Percentiles rank a stretch among this genome's conserved stretches.
These are phyloP conservation scores for Microcyclosporella mali DNA, from an alignment of 2,329 filamentous ascomycete genomes.

Conservation along the genomic window DNA sequence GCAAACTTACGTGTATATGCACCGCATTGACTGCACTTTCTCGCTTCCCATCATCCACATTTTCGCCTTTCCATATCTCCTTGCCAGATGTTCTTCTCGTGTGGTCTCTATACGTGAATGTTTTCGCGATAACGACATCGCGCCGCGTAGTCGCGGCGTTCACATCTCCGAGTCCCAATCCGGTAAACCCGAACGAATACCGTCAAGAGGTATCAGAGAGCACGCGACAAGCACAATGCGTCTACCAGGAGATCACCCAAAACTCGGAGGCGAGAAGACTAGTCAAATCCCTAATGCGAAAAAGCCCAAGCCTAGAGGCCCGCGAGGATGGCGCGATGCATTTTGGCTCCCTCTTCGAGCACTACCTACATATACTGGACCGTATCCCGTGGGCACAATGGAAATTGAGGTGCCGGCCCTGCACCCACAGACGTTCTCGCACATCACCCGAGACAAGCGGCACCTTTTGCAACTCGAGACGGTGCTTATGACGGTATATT, in stretches of 20 bases:
- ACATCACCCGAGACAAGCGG: conserved; percentile 44
- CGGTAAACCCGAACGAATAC: too few species aligned
- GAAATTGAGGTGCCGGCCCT: conserved; percentile 50
- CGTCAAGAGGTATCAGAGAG: too few species aligned
- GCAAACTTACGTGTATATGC: too few species aligned
- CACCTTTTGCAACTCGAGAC: conserved; percentile 51
- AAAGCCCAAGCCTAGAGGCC: conserved; percentile 44
- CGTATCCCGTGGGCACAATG: conserved; percentile 49
- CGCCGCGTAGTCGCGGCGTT: too few species aligned
- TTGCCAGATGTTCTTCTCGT: too few species aligned
- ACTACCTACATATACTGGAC: conserved; percentile 48
- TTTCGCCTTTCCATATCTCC: too few species aligned
- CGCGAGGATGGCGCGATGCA: conserved; percentile 44
- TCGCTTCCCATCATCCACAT: too few species aligned
- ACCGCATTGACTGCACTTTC: too few species aligned
- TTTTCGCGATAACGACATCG: too few species aligned
- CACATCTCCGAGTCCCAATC: too few species aligned
- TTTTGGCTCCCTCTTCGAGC: conserved; percentile 39
- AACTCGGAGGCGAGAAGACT: conserved; percentile 15
- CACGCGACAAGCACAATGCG: conserved; percentile 3
- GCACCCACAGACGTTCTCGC: conserved; percentile 43
- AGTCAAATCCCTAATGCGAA: conserved; percentile 37
- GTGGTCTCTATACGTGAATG: too few species aligned
- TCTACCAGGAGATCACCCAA: conserved; percentile 10
- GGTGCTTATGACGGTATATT: conserved; percentile 60